A percentile compares a stretch with the other conserved stretches of the same genome.
Conservation (phyloP, 2,329 filamentous ascomycete species). For the Colletotrichum truncatum region DNA sequence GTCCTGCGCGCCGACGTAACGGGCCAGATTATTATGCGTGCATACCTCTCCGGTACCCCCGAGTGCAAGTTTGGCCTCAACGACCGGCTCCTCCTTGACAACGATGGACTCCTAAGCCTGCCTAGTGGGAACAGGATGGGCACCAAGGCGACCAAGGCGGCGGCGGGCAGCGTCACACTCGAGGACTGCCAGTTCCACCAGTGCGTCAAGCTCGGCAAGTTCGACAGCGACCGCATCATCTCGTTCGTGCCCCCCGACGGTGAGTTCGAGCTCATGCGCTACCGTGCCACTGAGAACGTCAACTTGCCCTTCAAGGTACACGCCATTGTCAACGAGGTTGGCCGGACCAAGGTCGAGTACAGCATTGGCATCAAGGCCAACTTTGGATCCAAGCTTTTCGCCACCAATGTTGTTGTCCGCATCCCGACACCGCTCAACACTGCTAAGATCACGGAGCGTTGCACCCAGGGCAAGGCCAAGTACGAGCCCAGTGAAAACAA, state of each 20-base stretch:
- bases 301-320: conserved; percentile 99
- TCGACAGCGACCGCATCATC: conserved; percentile 96
- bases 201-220: conserved; percentile 96
- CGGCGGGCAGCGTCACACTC: conserved; percentile 92
- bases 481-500: conserved; percentile 98
- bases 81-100: conserved; percentile 91
- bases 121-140: conserved; percentile 81
- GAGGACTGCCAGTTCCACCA: conserved; percentile 99
- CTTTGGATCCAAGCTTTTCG: conserved; percentile 95
- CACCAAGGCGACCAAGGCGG: conserved; percentile 92
- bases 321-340: conserved; percentile 96
- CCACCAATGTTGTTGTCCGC: conserved; percentile 92
- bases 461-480: conserved; percentile 95
- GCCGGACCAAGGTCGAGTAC: conserved; percentile 98
- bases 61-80: conserved; percentile 99
- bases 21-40: conserved; percentile 98
- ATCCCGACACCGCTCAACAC: conserved; percentile 98
- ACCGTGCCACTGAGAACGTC: conserved; percentile 97
- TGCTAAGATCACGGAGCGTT: conserved; percentile 90
- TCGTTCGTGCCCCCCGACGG: conserved; percentile 96
- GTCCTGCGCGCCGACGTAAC: conserved; percentile 96
- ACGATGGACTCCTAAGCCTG: conserved; percentile 70
- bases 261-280: conserved; percentile 98
- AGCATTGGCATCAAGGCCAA: conserved; percentile 98
- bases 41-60: conserved; percentile 93